phyloP scores from a whole-genome alignment of 2,329 filamentous ascomycete species.

The Cyclaneusma minus region DNA sequence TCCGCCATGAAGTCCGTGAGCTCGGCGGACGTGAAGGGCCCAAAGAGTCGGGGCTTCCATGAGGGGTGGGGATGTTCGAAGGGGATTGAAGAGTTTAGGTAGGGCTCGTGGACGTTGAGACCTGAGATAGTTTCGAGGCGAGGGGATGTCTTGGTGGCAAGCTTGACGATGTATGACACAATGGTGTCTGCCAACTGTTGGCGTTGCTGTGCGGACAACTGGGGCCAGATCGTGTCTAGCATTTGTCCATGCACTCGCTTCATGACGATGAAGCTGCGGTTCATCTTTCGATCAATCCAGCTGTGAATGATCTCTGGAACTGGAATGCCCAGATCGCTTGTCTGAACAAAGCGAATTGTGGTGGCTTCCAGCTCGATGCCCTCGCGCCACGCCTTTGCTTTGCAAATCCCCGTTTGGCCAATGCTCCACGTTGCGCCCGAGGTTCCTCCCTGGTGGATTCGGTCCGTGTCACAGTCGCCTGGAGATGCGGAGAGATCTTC shows the following conservation, averaged over 20 bases:
- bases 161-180: constrained; percentile 1
- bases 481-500: constrained; percentile 1
- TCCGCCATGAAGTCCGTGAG: constrained; percentile 2
- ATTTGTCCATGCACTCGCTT: constrained; percentile 5
- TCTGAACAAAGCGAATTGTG: constrained; percentile 5
- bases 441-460: constrained; percentile 4
- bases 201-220: not conserved
- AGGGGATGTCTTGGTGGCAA: constrained; percentile 2
- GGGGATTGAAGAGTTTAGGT: not conserved
- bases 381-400: constrained; percentile 7
- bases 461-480: constrained; percentile 1
- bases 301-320: constrained; percentile 6
- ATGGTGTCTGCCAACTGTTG: constrained; percentile 2
- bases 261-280: constrained; percentile 6
- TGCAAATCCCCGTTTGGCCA: constrained; percentile 5
- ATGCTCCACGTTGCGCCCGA: constrained; percentile 3
- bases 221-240: constrained; percentile 4
- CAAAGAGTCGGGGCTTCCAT: constrained; percentile 3
- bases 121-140: constrained; percentile 1
- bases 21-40: constrained; percentile 2
- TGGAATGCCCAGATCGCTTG: constrained; percentile 3
- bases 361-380: constrained; percentile 3
- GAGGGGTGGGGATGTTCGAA: too few relatives aligned
- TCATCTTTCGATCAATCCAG: constrained; percentile 3
- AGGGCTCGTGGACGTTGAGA: constrained; percentile 3